A percentile compares a stretch with the other conserved stretches of the same genome.
phyloP scores from a whole-genome alignment of 768 basidiomycete genomes.

The Grammothele lineata region DNA sequence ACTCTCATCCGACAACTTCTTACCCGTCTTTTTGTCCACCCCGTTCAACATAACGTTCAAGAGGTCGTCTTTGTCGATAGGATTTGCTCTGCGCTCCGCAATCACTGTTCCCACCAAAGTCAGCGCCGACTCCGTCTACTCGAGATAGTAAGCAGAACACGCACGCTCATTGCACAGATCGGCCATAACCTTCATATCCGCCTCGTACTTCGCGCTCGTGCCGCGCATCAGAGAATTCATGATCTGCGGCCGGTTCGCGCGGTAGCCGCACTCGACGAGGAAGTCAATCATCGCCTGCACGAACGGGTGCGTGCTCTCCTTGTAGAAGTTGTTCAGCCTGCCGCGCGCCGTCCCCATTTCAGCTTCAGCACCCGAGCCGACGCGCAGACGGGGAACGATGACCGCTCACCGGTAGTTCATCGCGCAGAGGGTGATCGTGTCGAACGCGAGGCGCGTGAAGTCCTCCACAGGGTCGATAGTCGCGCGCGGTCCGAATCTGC shows the following conservation, averaged over 20 bases:
- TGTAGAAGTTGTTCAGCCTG: conserved; percentile 46
- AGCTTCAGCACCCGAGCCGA: too few relatives aligned
- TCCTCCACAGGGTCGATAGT: conserved; percentile 42
- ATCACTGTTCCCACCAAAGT: conserved; percentile 30
- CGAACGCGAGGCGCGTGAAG: conserved; percentile 44
- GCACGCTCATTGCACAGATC: conserved; percentile 38
- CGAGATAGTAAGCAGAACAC: conserved; percentile 8
- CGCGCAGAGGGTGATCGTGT: conserved; percentile 42
- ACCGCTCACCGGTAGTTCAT: conserved; percentile 34
- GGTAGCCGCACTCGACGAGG: conserved; percentile 34
- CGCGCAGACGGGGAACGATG: too few relatives aligned
- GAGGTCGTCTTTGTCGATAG: conserved; percentile 38
- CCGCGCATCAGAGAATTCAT: conserved; percentile 32
- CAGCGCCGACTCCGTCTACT: too few relatives aligned
- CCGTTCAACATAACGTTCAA: conserved; percentile 43
- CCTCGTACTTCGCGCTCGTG: conserved; percentile 35
- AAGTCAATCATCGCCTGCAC: conserved; percentile 38
- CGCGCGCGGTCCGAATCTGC: conserved; percentile 39
- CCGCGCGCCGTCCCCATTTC: too few relatives aligned
- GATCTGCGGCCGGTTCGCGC: conserved; percentile 32
- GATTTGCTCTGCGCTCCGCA: conserved; percentile 33
- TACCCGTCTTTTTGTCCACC: conserved; percentile 42
- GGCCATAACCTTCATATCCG: conserved; percentile 38
- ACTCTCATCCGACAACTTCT: conserved; percentile 35
- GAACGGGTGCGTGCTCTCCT: conserved; percentile 36